A percentile compares a stretch with the other conserved stretches of the same genome.
These are phyloP conservation scores for Claviceps purpurea DNA, from an alignment of 2,329 filamentous ascomycete genomes.

Conservation along the genomic window DNA sequence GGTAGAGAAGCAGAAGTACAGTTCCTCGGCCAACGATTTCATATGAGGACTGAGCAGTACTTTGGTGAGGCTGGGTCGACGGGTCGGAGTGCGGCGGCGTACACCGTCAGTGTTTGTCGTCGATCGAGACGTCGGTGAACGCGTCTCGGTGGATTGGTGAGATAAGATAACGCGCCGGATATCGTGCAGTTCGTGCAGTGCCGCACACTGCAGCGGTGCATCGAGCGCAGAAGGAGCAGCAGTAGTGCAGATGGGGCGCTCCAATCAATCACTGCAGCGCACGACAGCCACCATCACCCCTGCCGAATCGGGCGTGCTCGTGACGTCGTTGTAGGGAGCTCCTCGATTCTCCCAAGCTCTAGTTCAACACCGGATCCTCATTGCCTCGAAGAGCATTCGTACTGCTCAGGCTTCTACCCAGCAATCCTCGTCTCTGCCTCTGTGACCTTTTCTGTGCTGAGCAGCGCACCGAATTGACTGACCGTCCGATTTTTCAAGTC, in stretches of 20 bases:
- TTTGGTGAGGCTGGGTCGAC: background rate
- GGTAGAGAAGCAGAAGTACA: background rate
- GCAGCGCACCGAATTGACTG: background rate
- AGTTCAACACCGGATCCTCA: background rate
- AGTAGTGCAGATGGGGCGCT: background rate
- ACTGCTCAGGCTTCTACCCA: background rate
- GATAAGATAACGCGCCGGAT: conserved; percentile 1
- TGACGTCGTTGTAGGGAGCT: conserved; percentile 1
- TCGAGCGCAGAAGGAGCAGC: background rate
- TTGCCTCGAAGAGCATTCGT: background rate
- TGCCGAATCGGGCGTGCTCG: background rate
- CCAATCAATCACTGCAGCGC: background rate
- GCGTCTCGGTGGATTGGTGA: background rate
- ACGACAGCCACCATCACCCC: no score
- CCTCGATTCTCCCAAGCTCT: background rate
- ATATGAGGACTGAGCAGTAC: background rate
- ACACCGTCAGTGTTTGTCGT: no score
- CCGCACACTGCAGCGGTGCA: no score
- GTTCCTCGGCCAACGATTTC: background rate
- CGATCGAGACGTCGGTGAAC: no score
- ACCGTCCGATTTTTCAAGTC: background rate
- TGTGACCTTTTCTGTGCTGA: background rate
- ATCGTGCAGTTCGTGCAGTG: background rate
- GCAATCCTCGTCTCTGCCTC: background rate
- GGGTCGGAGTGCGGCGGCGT: background rate